Base-by-base conservation (phyloP, 495 filamentous ascomycete genomes). In the Aspergillus panamensis region DNA sequence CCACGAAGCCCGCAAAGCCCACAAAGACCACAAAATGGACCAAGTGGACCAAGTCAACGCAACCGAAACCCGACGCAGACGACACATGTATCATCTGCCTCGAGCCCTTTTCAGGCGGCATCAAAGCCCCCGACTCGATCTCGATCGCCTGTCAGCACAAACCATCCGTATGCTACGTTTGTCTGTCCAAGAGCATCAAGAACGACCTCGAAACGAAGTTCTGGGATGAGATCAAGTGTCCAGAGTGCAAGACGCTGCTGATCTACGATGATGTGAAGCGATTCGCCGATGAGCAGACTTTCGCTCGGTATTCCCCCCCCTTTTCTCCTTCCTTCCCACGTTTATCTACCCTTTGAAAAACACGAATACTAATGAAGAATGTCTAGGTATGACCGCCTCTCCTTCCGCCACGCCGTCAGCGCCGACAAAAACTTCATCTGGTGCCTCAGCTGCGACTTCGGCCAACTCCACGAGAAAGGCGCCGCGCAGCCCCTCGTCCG, bases 171-270 rank as follows among this genome's bases (percentile, higher is more conserved):
- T 60, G 58, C n/a, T 50, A 35, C 5, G 20, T 5, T 16, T 60
- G 58, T 44, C 31, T 60, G 4, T 44, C 58, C 2, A 60, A 55
- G 45, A 60, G 51, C 25, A 55, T 60, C 14, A 60, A 60, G 29
- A 53, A 55, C 31, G 58, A 60, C 13, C 35, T 60, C 8, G 58
- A 60, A 30, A 54, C 42, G 6, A 53, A 49, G 25, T 54, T 55
- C 16, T 60, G 58, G 58, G 44, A 60, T 14, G 58, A 60, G 12
- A 60, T 60, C 16, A 60, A 48, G 35, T 60, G 58, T 44, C 58
- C 58, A 21, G 51, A 60, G 44, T 60, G 58, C 43, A 30, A 53
- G 45, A 17, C 42, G 14, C 21, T 44, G 12, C 33, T 60, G 32
- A 55, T 42, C 16, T 43, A 60, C n/a, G 44, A 60, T 8, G 51